Evolutionary conservation across 352 stramenopile species (phyloP), one percentile per base, ranked within the genome.

Genomic region (Sclerospora graminicola): DNA sequence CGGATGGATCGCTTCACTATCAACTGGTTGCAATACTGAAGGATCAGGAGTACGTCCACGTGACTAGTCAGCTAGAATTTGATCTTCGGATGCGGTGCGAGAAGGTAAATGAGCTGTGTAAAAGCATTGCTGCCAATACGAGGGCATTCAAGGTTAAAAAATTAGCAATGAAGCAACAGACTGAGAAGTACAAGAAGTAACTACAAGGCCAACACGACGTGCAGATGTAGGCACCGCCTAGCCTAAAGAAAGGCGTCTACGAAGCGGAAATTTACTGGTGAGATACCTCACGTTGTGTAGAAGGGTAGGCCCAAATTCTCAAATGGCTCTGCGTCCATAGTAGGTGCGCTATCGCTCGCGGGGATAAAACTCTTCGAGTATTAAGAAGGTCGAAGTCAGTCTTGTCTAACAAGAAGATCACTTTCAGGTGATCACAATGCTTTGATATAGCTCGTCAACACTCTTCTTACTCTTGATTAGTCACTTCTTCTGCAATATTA

Each of bases 131-230:
- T 61, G 58, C 72, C 48, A 66, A 85, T 45, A 68, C 71, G 32
- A 41, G 56, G 32, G 48, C 57, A 13, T 77, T 85, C 48, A 66
- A 72, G 46, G 58, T 61, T 63, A 88, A 83, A 48, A 69, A 85
- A 43, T 49, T 68, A 55, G 66, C 71, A 38, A 72, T 86, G 69
- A 66, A 82, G 68, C 58, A 63, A 44, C 60, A 83, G 54, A 77
- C 84, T 32, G 59, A 65, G 15, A 51, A n/a, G n/a, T n/a, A n/a
- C n/a, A n/a, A n/a, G n/a, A n/a, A n/a, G n/a, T n/a, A n/a, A n/a
- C n/a, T n/a, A n/a, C n/a, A n/a, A n/a, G n/a, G n/a, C n/a, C n/a
- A n/a, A n/a, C n/a, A n/a, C n/a, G n/a, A n/a, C n/a, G 39, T 68
- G 14, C 43, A 66, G 31, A 68, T 66, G 59, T 47, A 62, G 33